Conservation (phyloP, 164 flowering plant species). For the Aristolochia contorta region DNA sequence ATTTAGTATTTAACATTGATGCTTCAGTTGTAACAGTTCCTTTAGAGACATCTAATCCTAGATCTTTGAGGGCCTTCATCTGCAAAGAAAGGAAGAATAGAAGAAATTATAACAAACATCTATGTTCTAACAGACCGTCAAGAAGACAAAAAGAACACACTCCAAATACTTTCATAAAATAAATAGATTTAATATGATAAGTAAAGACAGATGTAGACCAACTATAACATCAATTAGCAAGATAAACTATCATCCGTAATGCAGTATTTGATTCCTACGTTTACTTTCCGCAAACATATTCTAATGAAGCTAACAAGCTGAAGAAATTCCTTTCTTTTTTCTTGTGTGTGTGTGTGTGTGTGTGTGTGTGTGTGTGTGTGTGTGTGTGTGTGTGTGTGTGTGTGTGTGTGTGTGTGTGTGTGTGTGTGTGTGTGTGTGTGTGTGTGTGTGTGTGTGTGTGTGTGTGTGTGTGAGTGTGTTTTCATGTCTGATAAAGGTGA, state of each 20-base stretch:
- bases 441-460: too few species aligned
- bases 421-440: too few species aligned
- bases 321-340: too few species aligned
- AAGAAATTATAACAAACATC: neutral
- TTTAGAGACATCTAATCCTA: constrained; percentile 81
- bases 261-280: too few species aligned
- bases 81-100: constrained; percentile 15
- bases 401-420: too few species aligned
- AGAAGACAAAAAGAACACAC: neutral
- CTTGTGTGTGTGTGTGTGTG: too few species aligned
- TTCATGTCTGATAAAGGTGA: neutral
- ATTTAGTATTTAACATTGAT: constrained; percentile 58
- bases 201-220: neutral
- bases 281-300: too few species aligned
- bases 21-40: constrained; percentile 78
- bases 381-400: too few species aligned
- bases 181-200: neutral
- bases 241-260: neutral
- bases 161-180: neutral
- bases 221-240: neutral
- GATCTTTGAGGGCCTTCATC: constrained; percentile 83
- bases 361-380: too few species aligned
- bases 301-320: too few species aligned
- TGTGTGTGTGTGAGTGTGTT: too few species aligned
- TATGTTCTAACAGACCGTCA: neutral